Percentiles rank a stretch among this genome's conserved stretches.
phyloP scores from a whole-genome alignment of 768 basidiomycete genomes.

The Phlebiopsis gigantea region DNA sequence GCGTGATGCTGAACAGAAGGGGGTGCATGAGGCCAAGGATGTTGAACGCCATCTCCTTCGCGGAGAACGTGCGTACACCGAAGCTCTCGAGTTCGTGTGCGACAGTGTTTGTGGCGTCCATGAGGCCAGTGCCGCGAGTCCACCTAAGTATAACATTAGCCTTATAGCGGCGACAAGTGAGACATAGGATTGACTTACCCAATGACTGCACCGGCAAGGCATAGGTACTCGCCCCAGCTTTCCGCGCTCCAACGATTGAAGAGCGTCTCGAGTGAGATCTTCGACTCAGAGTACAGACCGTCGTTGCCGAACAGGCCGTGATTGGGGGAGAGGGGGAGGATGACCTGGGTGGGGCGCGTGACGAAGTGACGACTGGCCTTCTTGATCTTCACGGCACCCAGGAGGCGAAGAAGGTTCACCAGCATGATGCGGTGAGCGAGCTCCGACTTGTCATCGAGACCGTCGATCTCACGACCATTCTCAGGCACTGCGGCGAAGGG shows the following conservation, averaged over 20 bases:
- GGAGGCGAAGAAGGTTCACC: slow-evolving; percentile 90
- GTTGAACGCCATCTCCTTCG: slow-evolving; percentile 99
- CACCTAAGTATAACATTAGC: slow-evolving; percentile 45
- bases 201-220: slow-evolving; percentile 96
- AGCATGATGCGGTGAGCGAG: slow-evolving; percentile 99
- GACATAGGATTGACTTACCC: slow-evolving; percentile 51
- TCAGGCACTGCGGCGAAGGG: slow-evolving; percentile 99
- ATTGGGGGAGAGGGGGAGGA: slow-evolving; percentile 95
- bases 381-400: slow-evolving; percentile 97
- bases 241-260: slow-evolving; percentile 99
- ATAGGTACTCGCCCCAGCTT: slow-evolving; percentile 98
- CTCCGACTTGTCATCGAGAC: slow-evolving; percentile 95
- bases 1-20: slow-evolving; percentile 96
- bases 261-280: slow-evolving; percentile 95
- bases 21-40: slow-evolving; percentile 99
- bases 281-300: slow-evolving; percentile 96
- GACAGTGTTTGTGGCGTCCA: slow-evolving; percentile 92
- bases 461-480: slow-evolving; percentile 97
- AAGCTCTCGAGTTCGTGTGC: slow-evolving; percentile 90
- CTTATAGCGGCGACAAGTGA: slow-evolving; percentile 9
- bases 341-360: slow-evolving; percentile 97
- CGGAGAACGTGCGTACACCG: slow-evolving; percentile 96
- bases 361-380: slow-evolving; percentile 96
- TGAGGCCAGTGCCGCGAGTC: slow-evolving; percentile 97
- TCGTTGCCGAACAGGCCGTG: slow-evolving; percentile 98